These are phyloP conservation scores for Diaporthe longicolla DNA, from an alignment of 2,329 filamentous ascomycete species.

Conservation along the genomic window DNA sequence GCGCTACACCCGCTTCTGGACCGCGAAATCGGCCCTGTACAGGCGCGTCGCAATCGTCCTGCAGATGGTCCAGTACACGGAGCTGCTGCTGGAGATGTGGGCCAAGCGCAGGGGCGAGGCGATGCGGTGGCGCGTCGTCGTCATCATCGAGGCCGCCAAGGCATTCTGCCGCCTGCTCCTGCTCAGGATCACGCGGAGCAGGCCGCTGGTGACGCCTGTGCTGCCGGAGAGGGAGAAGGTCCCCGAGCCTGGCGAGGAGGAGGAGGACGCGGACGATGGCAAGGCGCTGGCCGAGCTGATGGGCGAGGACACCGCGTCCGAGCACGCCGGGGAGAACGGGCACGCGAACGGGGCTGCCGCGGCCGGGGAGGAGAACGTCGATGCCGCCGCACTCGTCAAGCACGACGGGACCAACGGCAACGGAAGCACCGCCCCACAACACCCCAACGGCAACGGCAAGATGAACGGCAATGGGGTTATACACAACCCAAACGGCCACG, in stretches of 20 bases:
- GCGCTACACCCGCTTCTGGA: slow-evolving; percentile 78
- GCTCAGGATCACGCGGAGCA: slow-evolving; percentile 84
- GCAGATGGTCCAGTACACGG: slow-evolving; percentile 93
- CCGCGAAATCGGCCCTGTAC: slow-evolving; percentile 77
- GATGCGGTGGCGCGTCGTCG: slow-evolving; percentile 87
- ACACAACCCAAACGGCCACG: slow-evolving; percentile 38
- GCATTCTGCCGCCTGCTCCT: slow-evolving; percentile 86
- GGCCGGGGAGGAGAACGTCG: slow-evolving; percentile 44
- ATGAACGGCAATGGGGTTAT: neutral
- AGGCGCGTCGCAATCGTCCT: slow-evolving; percentile 84
- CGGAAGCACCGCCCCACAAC: neutral
- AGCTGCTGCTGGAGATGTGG: slow-evolving; percentile 97
- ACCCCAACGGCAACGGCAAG: slow-evolving; percentile 31
- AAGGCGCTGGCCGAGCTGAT: slow-evolving; percentile 57
- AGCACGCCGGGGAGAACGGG: slow-evolving; percentile 68
- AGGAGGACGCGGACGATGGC: slow-evolving; percentile 61
- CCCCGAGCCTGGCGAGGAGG: slow-evolving; percentile 67
- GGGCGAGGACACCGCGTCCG: slow-evolving; percentile 61
- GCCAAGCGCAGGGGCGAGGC: slow-evolving; percentile 88
- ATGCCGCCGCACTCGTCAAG: slow-evolving; percentile 23
- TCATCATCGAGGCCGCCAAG: slow-evolving; percentile 88
- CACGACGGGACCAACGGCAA: slow-evolving; percentile 35
- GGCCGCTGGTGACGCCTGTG: slow-evolving; percentile 85
- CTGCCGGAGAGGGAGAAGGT: slow-evolving; percentile 89
- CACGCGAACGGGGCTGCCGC: slow-evolving; percentile 54